Evolutionary conservation across 495 filamentous ascomycete genomes (phyloP).

Genomic region (Penicillium ucsense): DNA sequence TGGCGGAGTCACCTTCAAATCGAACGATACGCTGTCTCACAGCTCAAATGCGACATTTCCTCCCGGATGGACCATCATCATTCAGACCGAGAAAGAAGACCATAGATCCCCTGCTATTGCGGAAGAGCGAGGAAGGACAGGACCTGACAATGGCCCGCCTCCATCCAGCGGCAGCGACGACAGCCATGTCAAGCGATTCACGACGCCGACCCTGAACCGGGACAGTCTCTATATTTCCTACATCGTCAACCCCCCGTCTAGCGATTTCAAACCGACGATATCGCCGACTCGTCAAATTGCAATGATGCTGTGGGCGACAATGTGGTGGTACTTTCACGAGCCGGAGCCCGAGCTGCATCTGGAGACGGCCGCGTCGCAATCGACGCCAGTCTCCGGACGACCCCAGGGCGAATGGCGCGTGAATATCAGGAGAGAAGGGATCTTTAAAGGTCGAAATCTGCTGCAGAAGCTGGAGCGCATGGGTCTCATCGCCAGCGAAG

Average conservation of each 20-base stretch:
- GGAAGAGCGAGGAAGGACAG: constrained; percentile 4
- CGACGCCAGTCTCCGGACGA: constrained; percentile 56
- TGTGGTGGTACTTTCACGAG: constrained; percentile 95
- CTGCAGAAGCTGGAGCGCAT: constrained; percentile 90
- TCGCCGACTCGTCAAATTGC: constrained; percentile 82
- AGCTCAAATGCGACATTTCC: constrained; percentile 62
- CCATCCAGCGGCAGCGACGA: constrained; percentile 11
- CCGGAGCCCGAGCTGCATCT: constrained; percentile 42
- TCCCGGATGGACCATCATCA: constrained; percentile 77
- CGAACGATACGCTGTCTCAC: constrained; percentile 58
- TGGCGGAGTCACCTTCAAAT: constrained; percentile 80
- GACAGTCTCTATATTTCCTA: constrained; percentile 85
- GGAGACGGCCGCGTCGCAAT: constrained; percentile 48
- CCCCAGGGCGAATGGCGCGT: constrained; percentile 86
- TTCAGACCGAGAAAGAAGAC: constrained; percentile 58
- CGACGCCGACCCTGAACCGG: constrained; percentile 58
- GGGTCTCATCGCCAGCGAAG: constrained; percentile 68
- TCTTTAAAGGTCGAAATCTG: constrained; percentile 70
- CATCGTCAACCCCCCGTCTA: constrained; percentile 71
- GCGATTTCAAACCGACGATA: constrained; percentile 64
- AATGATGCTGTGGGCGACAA: constrained; percentile 90
- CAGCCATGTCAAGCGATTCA: constrained; percentile 44
- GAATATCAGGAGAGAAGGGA: constrained; percentile 73
- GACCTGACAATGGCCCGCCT: constrained; percentile 3
- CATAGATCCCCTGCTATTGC: constrained; percentile 16